Evolutionary conservation across 1,284 basidiomycete genomes (phyloP).

Genomic region (Ceratobasidium sp.): DNA sequence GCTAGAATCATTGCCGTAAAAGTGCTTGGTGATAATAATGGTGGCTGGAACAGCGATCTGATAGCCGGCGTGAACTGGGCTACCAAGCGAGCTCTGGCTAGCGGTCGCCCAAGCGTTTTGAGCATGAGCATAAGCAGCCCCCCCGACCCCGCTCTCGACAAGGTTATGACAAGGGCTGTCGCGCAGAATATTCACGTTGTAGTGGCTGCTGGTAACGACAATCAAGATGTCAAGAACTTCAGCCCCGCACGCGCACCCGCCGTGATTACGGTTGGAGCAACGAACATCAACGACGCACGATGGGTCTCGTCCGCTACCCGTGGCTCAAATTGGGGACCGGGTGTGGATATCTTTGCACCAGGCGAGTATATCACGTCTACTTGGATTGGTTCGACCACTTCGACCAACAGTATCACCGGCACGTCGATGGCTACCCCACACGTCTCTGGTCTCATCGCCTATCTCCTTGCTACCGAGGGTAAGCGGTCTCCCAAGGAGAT

Average conservation of each 20-base stretch:
- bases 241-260: conserved; percentile 57
- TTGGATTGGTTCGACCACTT: conserved; percentile 45
- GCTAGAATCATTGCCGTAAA: conserved; percentile 96
- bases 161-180: conserved; percentile 46
- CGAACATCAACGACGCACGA: conserved; percentile 56
- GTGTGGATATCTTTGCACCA: conserved; percentile 59
- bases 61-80: conserved; percentile 49
- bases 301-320: conserved; percentile 73
- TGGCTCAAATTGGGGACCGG: conserved; percentile 68
- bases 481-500: conserved; percentile 48
- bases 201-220: conserved; percentile 51
- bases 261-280: conserved; percentile 60
- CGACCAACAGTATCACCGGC: conserved; percentile 43
- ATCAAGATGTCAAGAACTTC: conserved; percentile 58
- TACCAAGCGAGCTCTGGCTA: conserved; percentile 24
- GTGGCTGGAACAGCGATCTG: conserved; percentile 84
- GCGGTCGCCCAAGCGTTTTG: conserved; percentile 48
- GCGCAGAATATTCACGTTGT: conserved; percentile 47
- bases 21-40: conserved; percentile 94
- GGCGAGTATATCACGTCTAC: conserved; percentile 56
- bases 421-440: conserved; percentile 51
- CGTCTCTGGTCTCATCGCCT: conserved; percentile 49
- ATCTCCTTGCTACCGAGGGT: conserved; percentile 40
- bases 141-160: conserved; percentile 44
- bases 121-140: conserved; percentile 48